Evolutionary conservation across 768 basidiomycete genomes (phyloP).

Genomic region (Serendipita vermifera): DNA sequence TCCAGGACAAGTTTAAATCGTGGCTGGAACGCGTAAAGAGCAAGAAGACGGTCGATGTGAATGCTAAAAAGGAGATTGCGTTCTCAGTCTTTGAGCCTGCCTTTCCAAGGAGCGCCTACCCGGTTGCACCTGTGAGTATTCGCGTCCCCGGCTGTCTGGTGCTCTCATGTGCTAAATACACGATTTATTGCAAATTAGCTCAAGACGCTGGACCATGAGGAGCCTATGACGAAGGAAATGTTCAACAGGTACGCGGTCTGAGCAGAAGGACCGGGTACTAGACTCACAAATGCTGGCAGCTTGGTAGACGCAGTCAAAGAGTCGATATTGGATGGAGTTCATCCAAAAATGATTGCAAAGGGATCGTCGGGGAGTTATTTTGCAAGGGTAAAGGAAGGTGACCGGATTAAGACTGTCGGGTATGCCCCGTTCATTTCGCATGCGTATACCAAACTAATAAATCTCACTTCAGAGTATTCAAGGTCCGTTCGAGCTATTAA

Average conservation of each 20-base stretch:
- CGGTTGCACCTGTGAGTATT: constrained; percentile 29
- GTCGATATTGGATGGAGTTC: constrained; percentile 63
- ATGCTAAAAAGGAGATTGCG: constrained; percentile 43
- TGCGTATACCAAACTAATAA: neutral
- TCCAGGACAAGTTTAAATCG: constrained; percentile 8
- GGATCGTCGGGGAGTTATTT: constrained; percentile 89
- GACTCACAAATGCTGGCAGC: constrained; percentile 31
- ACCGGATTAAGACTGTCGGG: constrained; percentile 68
- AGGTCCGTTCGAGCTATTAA: too few relatives aligned
- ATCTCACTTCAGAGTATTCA: constrained; percentile 52
- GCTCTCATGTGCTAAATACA: constrained; percentile 11
- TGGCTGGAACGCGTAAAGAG: constrained; percentile 8
- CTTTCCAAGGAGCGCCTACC: constrained; percentile 25
- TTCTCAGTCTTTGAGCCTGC: constrained; percentile 68
- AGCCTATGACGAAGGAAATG: constrained; percentile 58
- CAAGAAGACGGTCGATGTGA: neutral
- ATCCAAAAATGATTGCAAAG: constrained; percentile 83
- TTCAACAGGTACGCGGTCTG: constrained; percentile 48
- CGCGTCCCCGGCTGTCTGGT: neutral
- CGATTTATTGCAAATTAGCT: constrained; percentile 27
- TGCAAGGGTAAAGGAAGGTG: constrained; percentile 69
- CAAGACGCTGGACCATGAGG: constrained; percentile 72
- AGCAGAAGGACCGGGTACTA: constrained; percentile 12
- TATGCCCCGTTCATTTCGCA: constrained; percentile 27
- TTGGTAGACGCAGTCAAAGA: constrained; percentile 49